Evolutionary conservation across 768 basidiomycete species (phyloP).

Genomic region (Infundibulicybe gibba): DNA sequence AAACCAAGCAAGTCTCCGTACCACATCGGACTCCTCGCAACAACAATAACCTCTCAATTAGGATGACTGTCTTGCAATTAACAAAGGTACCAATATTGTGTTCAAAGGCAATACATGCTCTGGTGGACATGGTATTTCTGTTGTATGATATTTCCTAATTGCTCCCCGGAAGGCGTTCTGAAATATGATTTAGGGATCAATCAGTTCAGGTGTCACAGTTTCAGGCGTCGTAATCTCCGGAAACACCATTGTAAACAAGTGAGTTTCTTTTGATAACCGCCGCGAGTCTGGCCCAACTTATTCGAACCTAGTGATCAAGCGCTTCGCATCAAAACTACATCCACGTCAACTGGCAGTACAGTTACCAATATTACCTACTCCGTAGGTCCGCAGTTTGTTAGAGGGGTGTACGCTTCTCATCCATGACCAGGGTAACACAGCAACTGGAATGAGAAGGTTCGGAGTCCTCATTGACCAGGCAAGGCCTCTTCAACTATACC

Average conservation of each 20-base stretch:
- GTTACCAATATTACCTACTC: slow-evolving; percentile 50
- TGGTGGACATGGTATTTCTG: slow-evolving; percentile 16
- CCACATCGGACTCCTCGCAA: no score
- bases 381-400: slow-evolving; percentile 20
- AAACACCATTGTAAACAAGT: slow-evolving; percentile 59
- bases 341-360: slow-evolving; percentile 37
- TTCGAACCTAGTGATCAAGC: slow-evolving; percentile 38
- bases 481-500: slow-evolving; percentile 2
- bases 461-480: slow-evolving; percentile 63
- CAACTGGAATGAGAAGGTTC: slow-evolving; percentile 40
- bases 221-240: slow-evolving; percentile 41
- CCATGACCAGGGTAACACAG: slow-evolving; percentile 45
- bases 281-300: not conserved
- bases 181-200: slow-evolving; percentile 47
- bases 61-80: slow-evolving; percentile 20
- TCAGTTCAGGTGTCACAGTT: slow-evolving; percentile 41
- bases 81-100: slow-evolving; percentile 12
- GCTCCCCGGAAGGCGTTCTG: not conserved
- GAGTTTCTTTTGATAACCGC: slow-evolving; percentile 1
- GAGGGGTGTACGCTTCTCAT: not conserved
- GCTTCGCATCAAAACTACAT: slow-evolving; percentile 59
- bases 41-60: no score
- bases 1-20: no score
- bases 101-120: slow-evolving; percentile 15
- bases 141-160: slow-evolving; percentile 1